These are phyloP conservation scores for Erythrobasidium hasegawianum DNA, from an alignment of 1,284 basidiomycete genomes.

Conservation along the genomic window DNA sequence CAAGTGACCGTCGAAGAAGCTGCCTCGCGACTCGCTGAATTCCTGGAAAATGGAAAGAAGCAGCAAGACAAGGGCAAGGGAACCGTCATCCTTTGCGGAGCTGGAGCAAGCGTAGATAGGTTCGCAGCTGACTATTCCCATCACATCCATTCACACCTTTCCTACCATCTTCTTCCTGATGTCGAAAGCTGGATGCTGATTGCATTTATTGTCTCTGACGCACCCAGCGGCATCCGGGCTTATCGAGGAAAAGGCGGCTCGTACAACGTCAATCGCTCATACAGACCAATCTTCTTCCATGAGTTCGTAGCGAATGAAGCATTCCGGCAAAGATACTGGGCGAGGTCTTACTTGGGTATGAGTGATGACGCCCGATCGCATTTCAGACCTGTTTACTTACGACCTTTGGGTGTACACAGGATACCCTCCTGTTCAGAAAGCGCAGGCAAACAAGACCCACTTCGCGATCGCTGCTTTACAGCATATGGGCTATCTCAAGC, in stretches of 20 bases:
- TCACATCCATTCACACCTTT: background rate
- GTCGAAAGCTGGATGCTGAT: background rate
- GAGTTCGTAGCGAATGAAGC: constrained; percentile 40
- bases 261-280: constrained; percentile 42
- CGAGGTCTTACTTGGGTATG: constrained; percentile 38
- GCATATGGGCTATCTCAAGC: constrained; percentile 58
- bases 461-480: constrained; percentile 77
- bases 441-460: constrained; percentile 80
- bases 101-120: constrained; percentile 83
- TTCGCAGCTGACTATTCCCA: background rate
- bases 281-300: constrained; percentile 44
- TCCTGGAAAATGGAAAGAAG: constrained; percentile 28
- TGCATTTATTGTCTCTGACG: background rate
- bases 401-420: constrained; percentile 3
- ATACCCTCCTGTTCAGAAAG: constrained; percentile 61
- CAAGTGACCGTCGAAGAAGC: constrained; percentile 27
- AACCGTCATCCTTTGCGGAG: constrained; percentile 72
- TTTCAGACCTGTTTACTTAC: background rate
- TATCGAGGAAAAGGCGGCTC: constrained; percentile 41
- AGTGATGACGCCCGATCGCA: background rate
- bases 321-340: constrained; percentile 39
- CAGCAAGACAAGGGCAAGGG: constrained; percentile 35
- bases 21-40: constrained; percentile 22
- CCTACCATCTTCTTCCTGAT: background rate
- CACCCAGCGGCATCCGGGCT: constrained; percentile 29